These are phyloP conservation scores for Diaporthe amygdali DNA, from an alignment of 2,329 filamentous ascomycete species.

Conservation along the genomic window DNA sequence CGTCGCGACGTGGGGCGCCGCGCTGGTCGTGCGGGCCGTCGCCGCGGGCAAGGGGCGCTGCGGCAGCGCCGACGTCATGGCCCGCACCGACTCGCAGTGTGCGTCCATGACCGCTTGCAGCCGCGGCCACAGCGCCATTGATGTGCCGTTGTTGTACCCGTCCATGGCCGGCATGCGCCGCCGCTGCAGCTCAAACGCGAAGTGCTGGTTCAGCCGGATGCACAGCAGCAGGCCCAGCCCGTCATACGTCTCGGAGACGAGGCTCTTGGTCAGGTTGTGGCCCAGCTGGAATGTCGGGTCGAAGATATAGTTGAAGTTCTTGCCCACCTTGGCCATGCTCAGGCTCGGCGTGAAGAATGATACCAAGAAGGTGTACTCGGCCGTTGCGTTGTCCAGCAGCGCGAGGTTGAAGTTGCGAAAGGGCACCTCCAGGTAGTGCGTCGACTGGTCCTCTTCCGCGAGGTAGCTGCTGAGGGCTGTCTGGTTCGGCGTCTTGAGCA, in stretches of 20 bases:
- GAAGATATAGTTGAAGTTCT: conserved; percentile 87
- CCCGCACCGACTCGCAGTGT: conserved; percentile 86
- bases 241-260: conserved; percentile 80
- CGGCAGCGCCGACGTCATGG: conserved; percentile 59
- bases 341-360: conserved; percentile 85
- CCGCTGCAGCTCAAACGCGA: conserved; percentile 91
- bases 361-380: conserved; percentile 93
- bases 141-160: conserved; percentile 90
- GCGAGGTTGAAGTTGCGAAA: conserved; percentile 97
- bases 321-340: conserved; percentile 77
- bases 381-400: conserved; percentile 89
- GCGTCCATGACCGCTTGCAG: conserved; percentile 93
- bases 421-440: conserved; percentile 86
- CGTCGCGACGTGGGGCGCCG: conserved; percentile 88
- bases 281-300: conserved; percentile 88
- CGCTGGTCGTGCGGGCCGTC: conserved; percentile 66
- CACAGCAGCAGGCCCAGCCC: conserved; percentile 88
- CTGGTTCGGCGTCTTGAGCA: conserved; percentile 75
- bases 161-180: conserved; percentile 89
- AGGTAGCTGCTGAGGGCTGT: conserved; percentile 85
- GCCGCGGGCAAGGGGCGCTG: conserved; percentile 45
- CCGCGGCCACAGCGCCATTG: conserved; percentile 95
- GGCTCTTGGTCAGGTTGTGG: conserved; percentile 73
- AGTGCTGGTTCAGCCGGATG: conserved; percentile 90
- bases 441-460: conserved; percentile 85